Evolutionary conservation across 192 early-diverging fungal genomes (phyloP), one percentile per base, ranked within the genome.

Genomic region (Rhizoclosmatium sp.): DNA sequence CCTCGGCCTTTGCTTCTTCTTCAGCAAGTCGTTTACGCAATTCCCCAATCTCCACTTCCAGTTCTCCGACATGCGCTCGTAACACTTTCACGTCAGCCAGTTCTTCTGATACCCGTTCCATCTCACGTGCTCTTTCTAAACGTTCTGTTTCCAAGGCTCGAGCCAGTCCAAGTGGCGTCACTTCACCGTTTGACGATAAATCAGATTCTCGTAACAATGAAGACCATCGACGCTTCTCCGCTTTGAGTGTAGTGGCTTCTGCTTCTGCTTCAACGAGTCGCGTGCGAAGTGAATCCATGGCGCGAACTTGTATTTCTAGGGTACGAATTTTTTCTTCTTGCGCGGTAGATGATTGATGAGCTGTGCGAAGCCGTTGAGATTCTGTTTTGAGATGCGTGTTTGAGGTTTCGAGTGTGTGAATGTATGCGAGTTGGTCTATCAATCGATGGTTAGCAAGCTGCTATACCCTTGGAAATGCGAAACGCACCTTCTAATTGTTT

Each of bases 191-290:
- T 21, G 60, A 5, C 9, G 21, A 9, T 62, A 7, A 48, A 49
- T 76, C 64, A 4, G 46, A 41, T 10, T 76, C 64, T 14, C 21
- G 4, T 47, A 76, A 86, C 58, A 78, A 80, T 9, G 65, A 47
- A 16, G 69, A 61, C 92, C 92, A 93, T 64, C 86, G 82, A 69
- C 81, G 65, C 58, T 89, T 88, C 77, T 93, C 91, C 39, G 82
- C 85, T 41, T 78, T 73, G 19, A 92, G 59, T 0, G 75, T 46
- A 1, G 78, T 78, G 46, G 87, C 83, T 74, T 91, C 87, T 0
- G 88, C 80, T 77, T 89, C 87, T 47, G 88, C 75, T 65, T 65
- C 78, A 0, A 80, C 83, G 10, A 84, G 81, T 42, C 84, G 84
- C n/a, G 82, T 69, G 2, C 84, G 86, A 9, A 91, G 69, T 3